phyloP scores from a whole-genome alignment of 345 rosid genomes.

The Dipteronia sinensis region DNA sequence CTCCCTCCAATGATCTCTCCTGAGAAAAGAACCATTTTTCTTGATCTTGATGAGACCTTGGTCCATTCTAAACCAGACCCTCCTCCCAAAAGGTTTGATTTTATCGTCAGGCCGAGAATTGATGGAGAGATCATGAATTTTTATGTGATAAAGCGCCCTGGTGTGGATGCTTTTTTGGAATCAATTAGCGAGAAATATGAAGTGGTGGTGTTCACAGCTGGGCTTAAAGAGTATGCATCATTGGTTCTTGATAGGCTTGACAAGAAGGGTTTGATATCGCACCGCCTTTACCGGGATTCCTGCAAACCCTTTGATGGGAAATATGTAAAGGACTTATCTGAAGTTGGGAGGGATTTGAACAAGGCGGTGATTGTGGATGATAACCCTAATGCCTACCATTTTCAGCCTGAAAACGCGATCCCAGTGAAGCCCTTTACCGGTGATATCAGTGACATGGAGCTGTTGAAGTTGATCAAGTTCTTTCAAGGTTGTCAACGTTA shows the following conservation, averaged over 20 bases:
- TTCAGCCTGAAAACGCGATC: conserved; percentile 82
- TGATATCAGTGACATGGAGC: conserved; percentile 56
- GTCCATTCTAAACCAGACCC: conserved; percentile 82
- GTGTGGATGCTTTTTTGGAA: conserved; percentile 68
- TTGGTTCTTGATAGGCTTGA: conserved; percentile 71
- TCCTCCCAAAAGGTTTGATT: conserved; percentile 61
- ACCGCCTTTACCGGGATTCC: conserved; percentile 70
- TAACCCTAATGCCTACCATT: conserved; percentile 67
- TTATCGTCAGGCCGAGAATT: conserved; percentile 62
- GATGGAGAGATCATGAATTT: conserved; percentile 63
- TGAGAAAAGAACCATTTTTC: conserved; percentile 60
- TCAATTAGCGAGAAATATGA: conserved; percentile 56
- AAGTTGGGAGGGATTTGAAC: conserved; percentile 61
- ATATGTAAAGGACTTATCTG: conserved; percentile 74
- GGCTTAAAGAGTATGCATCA: conserved; percentile 73
- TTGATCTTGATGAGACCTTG: conserved; percentile 90
- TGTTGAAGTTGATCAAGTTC: conserved; percentile 54
- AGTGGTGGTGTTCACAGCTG: conserved; percentile 92
- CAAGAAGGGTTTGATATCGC: conserved; percentile 52
- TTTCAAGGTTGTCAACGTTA: conserved; percentile 48
- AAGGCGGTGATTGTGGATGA: conserved; percentile 79
- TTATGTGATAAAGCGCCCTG: conserved; percentile 86
- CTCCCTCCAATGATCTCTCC: conserved; percentile 44
- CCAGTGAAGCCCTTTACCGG: conserved; percentile 67
- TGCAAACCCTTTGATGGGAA: conserved; percentile 72